Evolutionary conservation across 148 eudicot species (phyloP).

Genomic region (Camellia lanceoleosa): DNA sequence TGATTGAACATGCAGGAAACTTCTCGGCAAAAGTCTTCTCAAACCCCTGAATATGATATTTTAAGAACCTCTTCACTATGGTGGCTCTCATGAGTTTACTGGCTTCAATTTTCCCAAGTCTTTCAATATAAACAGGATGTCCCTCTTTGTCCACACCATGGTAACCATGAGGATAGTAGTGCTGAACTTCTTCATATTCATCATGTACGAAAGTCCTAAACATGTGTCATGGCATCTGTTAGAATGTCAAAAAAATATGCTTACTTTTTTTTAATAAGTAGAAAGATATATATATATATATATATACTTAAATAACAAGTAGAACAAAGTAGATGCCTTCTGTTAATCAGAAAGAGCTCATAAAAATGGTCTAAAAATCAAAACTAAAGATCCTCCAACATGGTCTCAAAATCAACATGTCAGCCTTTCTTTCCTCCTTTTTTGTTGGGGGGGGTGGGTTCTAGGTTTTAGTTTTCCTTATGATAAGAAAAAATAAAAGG

Average conservation of each 20-base stretch:
- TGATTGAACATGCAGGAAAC: slow-evolving; percentile 95
- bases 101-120: slow-evolving; percentile 81
- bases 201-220: slow-evolving; percentile 74
- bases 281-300: too few species aligned
- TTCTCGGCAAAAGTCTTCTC: slow-evolving; percentile 80
- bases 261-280: background rate
- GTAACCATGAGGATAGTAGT: slow-evolving; percentile 89
- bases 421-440: background rate
- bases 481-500: background rate
- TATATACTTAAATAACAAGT: background rate
- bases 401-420: background rate
- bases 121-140: slow-evolving; percentile 87
- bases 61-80: slow-evolving; percentile 75
- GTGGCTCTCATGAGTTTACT: slow-evolving; percentile 85
- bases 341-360: background rate
- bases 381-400: background rate
- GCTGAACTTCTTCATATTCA: slow-evolving; percentile 68
- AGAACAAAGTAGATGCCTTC: background rate
- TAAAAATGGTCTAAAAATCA: background rate
- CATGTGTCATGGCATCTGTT: background rate
- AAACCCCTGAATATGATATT: slow-evolving; percentile 87
- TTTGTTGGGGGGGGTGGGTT: background rate
- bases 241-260: background rate
- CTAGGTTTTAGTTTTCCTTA: background rate
- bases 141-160: slow-evolving; percentile 95